A percentile compares a stretch with the other conserved stretches of the same genome.
Conservation (phyloP, 2,329 filamentous ascomycete genomes). For the Aspergillus neoniger region DNA sequence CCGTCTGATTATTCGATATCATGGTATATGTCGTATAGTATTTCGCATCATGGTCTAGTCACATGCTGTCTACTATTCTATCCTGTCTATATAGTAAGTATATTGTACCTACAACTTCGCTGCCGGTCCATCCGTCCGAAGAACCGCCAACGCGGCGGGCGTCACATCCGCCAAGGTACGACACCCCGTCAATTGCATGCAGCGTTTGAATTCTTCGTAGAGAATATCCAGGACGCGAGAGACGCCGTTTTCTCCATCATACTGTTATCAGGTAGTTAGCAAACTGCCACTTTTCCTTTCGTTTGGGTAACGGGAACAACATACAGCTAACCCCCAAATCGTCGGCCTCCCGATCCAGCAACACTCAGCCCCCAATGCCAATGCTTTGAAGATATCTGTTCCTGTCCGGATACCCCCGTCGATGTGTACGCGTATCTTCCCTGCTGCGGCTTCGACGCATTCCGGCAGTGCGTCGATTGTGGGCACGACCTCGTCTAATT, state of each 20-base stretch:
- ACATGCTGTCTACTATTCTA: neutral
- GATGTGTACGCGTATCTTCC: slow-evolving; percentile 35
- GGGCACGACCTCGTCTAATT: slow-evolving; percentile 39
- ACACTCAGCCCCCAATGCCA: slow-evolving; percentile 38
- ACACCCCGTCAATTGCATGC: slow-evolving; percentile 33
- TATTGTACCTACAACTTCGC: slow-evolving; percentile 20
- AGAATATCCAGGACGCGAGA: slow-evolving; percentile 35
- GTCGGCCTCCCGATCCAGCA: slow-evolving; percentile 36
- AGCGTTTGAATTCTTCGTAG: slow-evolving; percentile 34
- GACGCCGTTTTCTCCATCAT: slow-evolving; percentile 36
- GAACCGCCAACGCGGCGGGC: slow-evolving; percentile 21
- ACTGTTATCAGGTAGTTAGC: slow-evolving; percentile 21
- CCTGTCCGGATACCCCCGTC: slow-evolving; percentile 40
- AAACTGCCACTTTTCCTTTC: no score
- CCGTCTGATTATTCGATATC: neutral
- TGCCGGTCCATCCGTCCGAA: slow-evolving; percentile 24
- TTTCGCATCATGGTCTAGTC: neutral
- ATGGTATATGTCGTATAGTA: no score
- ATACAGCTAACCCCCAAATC: slow-evolving; percentile 40
- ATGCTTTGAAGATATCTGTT: slow-evolving; percentile 40
- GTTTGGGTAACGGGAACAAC: slow-evolving; percentile 2
- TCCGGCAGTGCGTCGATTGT: slow-evolving; percentile 40
- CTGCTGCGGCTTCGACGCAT: slow-evolving; percentile 30
- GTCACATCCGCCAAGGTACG: slow-evolving; percentile 29
- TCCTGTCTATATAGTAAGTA: neutral